Conservation (phyloP, 2,329 filamentous ascomycete genomes). For the Colletotrichum scovillei region DNA sequence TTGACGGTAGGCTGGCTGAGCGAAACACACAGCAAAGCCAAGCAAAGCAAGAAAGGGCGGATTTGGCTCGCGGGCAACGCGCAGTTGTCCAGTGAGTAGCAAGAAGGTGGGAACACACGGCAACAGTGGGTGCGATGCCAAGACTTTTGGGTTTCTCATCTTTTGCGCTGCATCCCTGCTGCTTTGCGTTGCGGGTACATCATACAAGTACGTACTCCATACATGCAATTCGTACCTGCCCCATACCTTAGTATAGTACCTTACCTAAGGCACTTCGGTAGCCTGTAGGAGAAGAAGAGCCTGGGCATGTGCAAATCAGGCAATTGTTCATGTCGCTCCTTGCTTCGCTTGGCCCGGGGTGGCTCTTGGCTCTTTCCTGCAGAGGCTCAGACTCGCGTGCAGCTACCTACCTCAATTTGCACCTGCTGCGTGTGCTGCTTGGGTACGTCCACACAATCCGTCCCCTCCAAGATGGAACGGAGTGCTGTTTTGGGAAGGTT, state of each 20-base stretch:
- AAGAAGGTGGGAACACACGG: conserved; percentile 28
- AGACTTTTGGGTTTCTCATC: conserved; percentile 31
- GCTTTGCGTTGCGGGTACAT: too few species aligned
- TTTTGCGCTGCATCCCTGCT: conserved; percentile 29
- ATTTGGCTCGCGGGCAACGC: neutral
- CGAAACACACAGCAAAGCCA: neutral
- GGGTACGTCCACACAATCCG: neutral
- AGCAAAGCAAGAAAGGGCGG: neutral
- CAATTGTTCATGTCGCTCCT: conserved; percentile 17
- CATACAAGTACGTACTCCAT: neutral
- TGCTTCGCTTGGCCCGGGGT: neutral
- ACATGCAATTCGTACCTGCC: neutral
- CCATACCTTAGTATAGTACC: too few species aligned
- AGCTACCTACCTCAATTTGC: neutral
- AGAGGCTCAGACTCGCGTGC: conserved; percentile 2
- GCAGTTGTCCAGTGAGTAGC: neutral
- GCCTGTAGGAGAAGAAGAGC: too few species aligned
- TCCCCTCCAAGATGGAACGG: neutral
- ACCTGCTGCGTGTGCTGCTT: neutral
- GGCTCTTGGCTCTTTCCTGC: neutral
- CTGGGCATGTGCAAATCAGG: neutral
- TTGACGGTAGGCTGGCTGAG: neutral
- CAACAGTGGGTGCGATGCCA: conserved; percentile 25
- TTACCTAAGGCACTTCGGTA: neutral
- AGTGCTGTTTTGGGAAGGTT: neutral